Conservation (phyloP, 306 rosid genomes). For the Pachyrhizus erosus region DNA sequence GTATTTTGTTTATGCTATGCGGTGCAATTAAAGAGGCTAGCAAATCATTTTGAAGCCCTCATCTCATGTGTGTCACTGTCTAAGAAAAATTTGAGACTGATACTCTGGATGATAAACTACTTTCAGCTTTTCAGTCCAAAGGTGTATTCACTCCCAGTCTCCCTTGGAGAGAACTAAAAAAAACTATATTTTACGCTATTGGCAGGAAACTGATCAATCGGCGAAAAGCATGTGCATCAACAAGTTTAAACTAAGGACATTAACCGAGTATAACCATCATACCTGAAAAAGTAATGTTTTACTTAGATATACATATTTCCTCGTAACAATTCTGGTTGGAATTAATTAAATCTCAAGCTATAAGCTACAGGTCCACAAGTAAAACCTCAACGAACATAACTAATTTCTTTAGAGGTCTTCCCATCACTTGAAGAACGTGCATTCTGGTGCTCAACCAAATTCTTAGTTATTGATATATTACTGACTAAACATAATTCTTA, state of each 20-base stretch:
- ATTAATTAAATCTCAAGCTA: not conserved
- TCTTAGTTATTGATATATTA: not conserved
- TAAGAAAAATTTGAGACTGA: constrained; percentile 1
- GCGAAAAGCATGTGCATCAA: not conserved
- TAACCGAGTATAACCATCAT: not conserved
- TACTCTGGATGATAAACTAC: not conserved
- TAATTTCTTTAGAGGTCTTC: not conserved
- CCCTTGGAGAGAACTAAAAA: not conserved
- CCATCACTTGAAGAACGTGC: not conserved
- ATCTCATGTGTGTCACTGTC: not conserved
- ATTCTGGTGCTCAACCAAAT: not conserved
- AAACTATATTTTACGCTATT: not conserved
- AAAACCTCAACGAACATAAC: not conserved
- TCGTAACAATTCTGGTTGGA: not conserved
- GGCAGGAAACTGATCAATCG: not conserved
- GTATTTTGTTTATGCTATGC: not conserved
- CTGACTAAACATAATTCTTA: not conserved
- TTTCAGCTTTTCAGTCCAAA: not conserved
- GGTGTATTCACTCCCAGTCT: not conserved
- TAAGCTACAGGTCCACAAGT: not conserved
- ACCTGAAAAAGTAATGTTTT: not conserved
- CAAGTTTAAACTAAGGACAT: not conserved
- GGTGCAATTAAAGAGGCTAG: not conserved
- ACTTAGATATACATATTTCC: not conserved
- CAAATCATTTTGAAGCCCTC: constrained; percentile 10